Evolutionary conservation across 805 yeast genomes (phyloP).

Genomic region (Komagataella kurtzmanii): DNA sequence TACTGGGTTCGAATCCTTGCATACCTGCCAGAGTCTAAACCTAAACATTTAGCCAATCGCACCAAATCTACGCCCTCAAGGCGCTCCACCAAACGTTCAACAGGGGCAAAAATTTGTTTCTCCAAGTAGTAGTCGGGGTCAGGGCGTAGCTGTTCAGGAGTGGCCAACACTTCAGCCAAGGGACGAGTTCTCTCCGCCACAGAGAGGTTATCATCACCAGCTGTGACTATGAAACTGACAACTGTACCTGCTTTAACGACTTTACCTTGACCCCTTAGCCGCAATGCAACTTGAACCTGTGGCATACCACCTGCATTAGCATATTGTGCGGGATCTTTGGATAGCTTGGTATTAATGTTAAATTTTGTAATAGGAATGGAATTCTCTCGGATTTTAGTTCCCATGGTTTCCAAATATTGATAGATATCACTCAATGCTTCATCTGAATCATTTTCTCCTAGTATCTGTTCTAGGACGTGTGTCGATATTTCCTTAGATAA

Average conservation of each 20-base stretch:
- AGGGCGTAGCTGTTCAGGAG: constrained; percentile 38
- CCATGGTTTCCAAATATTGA: constrained; percentile 50
- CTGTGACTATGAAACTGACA: constrained; percentile 72
- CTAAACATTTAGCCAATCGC: constrained; percentile 64
- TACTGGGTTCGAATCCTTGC: constrained; percentile 22
- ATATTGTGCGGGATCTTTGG: constrained; percentile 80
- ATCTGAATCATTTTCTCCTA: constrained; percentile 66
- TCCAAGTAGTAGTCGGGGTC: constrained; percentile 74
- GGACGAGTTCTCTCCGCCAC: constrained; percentile 81
- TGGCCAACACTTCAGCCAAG: constrained; percentile 53
- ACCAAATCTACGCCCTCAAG: constrained; percentile 79
- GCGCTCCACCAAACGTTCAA: constrained; percentile 73
- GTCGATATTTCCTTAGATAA: constrained; percentile 81
- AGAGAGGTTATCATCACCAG: constrained; percentile 24
- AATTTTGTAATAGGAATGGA: constrained; percentile 54
- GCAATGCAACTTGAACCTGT: constrained; percentile 76
- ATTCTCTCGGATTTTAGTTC: constrained; percentile 41
- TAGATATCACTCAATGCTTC: constrained; percentile 63
- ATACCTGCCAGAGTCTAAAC: constrained; percentile 60
- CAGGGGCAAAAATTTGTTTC: constrained; percentile 83
- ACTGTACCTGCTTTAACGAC: constrained; percentile 83
- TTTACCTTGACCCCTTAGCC: constrained; percentile 73
- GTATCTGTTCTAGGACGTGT: constrained; percentile 54
- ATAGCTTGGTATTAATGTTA: constrained; percentile 74
- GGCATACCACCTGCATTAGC: constrained; percentile 80